Evolutionary conservation across 2,329 filamentous ascomycete genomes (phyloP).

Genomic region (Paramyrothecium sp.): DNA sequence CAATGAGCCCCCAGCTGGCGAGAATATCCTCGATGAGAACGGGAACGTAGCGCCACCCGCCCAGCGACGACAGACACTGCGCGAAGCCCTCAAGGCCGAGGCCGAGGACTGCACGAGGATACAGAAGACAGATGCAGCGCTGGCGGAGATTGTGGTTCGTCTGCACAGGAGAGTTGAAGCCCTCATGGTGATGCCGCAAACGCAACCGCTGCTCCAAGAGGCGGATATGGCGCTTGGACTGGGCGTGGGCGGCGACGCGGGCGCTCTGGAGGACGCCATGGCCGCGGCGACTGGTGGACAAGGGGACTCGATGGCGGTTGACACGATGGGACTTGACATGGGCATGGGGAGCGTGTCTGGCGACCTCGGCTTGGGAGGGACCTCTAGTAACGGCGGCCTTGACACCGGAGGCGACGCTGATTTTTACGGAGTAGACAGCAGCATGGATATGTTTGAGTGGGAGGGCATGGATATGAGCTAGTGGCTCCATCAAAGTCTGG

Average conservation of each 20-base stretch:
- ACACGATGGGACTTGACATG: constrained; percentile 44
- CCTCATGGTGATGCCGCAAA: constrained; percentile 51
- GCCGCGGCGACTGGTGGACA: constrained; percentile 39
- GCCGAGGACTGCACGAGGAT: constrained; percentile 57
- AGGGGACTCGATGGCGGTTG: constrained; percentile 37
- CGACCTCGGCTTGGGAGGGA: constrained; percentile 34
- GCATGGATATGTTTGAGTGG: constrained; percentile 45
- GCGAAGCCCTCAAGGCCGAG: constrained; percentile 57
- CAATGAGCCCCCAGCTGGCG: constrained; percentile 35
- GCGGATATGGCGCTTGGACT: constrained; percentile 34
- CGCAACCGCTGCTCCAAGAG: constrained; percentile 39
- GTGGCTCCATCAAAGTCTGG: background rate
- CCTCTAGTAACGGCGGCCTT: constrained; percentile 27
- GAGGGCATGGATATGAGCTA: constrained; percentile 31
- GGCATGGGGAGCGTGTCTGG: constrained; percentile 35
- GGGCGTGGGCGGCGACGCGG: constrained; percentile 35
- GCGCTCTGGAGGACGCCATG: constrained; percentile 38
- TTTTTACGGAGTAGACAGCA: constrained; percentile 35
- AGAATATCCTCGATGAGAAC: constrained; percentile 29
- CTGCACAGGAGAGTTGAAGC: constrained; percentile 64
- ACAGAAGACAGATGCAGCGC: constrained; percentile 52
- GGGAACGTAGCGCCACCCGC: constrained; percentile 31
- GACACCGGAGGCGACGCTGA: constrained; percentile 33
- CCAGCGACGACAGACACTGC: constrained; percentile 55
- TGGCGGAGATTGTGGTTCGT: constrained; percentile 62